Evolutionary conservation across 208 protist genomes (phyloP).

Genomic region (Crithidia brevicula): DNA sequence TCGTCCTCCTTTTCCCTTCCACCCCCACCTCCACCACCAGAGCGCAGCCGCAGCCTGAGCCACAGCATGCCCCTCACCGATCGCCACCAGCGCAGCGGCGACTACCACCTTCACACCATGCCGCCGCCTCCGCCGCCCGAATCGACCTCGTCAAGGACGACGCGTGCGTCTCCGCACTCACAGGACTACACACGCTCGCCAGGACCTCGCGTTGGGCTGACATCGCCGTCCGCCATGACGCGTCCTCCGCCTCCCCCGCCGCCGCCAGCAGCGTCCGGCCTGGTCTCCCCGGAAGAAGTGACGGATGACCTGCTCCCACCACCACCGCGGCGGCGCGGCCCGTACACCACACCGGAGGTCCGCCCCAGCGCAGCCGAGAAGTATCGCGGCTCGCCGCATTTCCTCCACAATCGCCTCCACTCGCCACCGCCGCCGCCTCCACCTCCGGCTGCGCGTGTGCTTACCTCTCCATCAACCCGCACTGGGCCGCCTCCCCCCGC

Average conservation of each 20-base stretch:
- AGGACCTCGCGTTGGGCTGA: not conserved
- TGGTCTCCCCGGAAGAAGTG: constrained; percentile 28
- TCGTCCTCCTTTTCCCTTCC: not conserved
- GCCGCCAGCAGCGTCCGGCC: not conserved
- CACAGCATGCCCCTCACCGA: constrained; percentile 15
- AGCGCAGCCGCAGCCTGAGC: constrained; percentile 22
- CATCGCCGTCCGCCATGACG: not conserved
- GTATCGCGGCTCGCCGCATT: not conserved
- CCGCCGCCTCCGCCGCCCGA: constrained; percentile 23
- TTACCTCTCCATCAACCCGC: not conserved
- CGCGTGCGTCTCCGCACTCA: not conserved
- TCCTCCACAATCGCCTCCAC: not conserved
- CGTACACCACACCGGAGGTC: not conserved
- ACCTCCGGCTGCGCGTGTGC: not conserved
- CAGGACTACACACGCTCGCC: constrained; percentile 6
- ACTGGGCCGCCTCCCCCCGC: not conserved
- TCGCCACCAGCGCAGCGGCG: constrained; percentile 4
- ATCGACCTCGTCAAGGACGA: not conserved
- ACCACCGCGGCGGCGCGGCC: not conserved
- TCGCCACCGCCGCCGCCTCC: constrained; percentile 7
- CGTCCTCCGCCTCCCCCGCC: constrained; percentile 3
- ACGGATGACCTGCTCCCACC: constrained; percentile 19
- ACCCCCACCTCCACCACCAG: constrained; percentile 15
- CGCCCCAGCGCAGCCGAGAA: not conserved
- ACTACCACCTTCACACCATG: not conserved